Evolutionary conservation across 2,329 filamentous ascomycete genomes (phyloP), one percentile per base, ranked within the genome.

Genomic region (Cladosporium austrohemisphaericum): DNA sequence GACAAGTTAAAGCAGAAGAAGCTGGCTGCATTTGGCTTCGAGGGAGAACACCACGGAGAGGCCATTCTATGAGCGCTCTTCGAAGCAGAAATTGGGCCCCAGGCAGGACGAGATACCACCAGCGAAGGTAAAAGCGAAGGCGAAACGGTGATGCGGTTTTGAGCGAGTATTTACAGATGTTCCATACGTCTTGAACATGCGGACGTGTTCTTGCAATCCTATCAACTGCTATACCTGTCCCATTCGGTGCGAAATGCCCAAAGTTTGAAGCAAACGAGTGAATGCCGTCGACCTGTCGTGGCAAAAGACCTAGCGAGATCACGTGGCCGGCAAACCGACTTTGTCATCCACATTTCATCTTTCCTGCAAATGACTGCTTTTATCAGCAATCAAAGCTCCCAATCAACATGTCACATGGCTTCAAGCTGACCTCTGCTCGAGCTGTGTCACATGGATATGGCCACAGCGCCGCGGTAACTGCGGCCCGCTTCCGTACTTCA

Each of bases 41-140:
- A 95, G 70, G 86, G 86, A 22, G 90, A 95, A 72, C 86, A 85
- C 57, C 75, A 83, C 51, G 88, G 85, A 13, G 88, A 93, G 66
- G 77, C 86, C 31, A 68, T 92, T 26, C 76, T 88, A 58, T 89
- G 71, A 76, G 20, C 16, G n/a, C 13, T 6, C 26, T 7, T 8
- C 5, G 31, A 5, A 10, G 5, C 31, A 13, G 11, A 14, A 32
- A 11, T 14, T 13, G 35, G n/a, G n/a, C n/a, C n/a, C n/a, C n/a
- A 32, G 28, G 36, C 22, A 5, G 13, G 9, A 45, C n/a, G 18
- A 19, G 26, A 29, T 19, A 9, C 23, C n/a, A n/a, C n/a, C n/a
- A 49, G 16, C 35, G 22, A 6, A 6, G 2, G 16, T 18, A 41
- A n/a, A 36, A 5, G 18, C 14, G 19, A 19, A 26, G 28, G 8